Percentiles rank a stretch among this genome's conserved stretches.
These are phyloP conservation scores for Tetrastigma voinierianum DNA, from an alignment of 164 flowering plant species.

Conservation along the genomic window DNA sequence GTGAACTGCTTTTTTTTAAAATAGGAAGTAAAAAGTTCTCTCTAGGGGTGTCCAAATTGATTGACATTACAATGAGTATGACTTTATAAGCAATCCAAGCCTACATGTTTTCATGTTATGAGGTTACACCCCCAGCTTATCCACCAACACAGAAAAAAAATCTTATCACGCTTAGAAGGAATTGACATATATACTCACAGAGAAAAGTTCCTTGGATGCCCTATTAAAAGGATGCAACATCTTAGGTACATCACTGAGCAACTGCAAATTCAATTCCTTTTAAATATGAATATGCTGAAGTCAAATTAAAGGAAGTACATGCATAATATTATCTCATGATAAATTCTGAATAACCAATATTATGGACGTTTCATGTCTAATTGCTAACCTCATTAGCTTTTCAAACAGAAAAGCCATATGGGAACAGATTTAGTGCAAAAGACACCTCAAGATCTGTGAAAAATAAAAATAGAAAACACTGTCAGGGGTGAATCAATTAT, in stretches of 20 bases:
- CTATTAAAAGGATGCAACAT: conserved; percentile 26
- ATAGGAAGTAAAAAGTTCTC: too few species aligned
- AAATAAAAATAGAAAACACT: neutral
- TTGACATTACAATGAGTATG: too few species aligned
- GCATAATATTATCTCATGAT: neutral
- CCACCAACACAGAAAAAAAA: neutral
- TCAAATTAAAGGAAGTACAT: neutral
- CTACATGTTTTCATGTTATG: neutral
- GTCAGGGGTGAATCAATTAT: neutral
- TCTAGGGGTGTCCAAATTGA: too few species aligned
- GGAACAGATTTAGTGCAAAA: conserved; percentile 18
- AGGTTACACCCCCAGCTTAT: neutral
- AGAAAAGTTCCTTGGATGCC: conserved; percentile 23
- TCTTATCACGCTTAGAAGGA: neutral
- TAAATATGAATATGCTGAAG: neutral
- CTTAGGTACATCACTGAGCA: conserved; percentile 15
- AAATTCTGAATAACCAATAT: neutral
- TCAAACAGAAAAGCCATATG: conserved; percentile 21
- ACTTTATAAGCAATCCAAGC: too few species aligned
- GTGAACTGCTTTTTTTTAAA: too few species aligned
- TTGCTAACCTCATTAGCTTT: conserved; percentile 26
- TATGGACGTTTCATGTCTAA: neutral
- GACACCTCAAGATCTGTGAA: conserved; percentile 30
- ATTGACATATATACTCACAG: conserved; percentile 12
- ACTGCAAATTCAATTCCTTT: conserved; percentile 6